Evolutionary conservation across 2,329 filamentous ascomycete genomes (phyloP).

Genomic region (Tolypocladium nubicola): DNA sequence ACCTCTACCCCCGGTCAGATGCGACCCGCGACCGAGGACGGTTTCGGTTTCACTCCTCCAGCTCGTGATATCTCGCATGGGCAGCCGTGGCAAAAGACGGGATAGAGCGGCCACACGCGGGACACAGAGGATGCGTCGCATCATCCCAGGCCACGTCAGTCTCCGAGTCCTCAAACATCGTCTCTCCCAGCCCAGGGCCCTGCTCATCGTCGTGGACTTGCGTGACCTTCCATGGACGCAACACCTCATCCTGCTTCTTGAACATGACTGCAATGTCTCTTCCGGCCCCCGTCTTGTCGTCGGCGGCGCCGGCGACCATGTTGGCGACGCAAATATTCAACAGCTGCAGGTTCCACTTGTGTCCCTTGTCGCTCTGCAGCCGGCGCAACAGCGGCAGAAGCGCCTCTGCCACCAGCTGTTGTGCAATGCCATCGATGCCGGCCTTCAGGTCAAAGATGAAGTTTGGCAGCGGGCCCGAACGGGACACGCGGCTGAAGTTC

Average conservation of each 20-base stretch:
- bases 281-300: constrained; percentile 43
- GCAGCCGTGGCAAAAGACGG: constrained; percentile 48
- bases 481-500: constrained; percentile 60
- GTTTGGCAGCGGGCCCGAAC: constrained; percentile 60
- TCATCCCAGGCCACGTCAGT: constrained; percentile 17
- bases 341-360: constrained; percentile 68
- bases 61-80: constrained; percentile 31
- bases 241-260: constrained; percentile 55
- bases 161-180: constrained; percentile 7
- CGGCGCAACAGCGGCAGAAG: constrained; percentile 64
- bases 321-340: constrained; percentile 84
- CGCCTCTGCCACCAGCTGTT: constrained; percentile 57
- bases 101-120: constrained; percentile 40
- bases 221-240: constrained; percentile 53
- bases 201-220: constrained; percentile 21
- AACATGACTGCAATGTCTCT: constrained; percentile 81
- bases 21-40: background rate
- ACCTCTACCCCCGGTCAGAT: background rate
- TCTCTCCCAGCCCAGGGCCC: constrained; percentile 8
- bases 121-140: constrained; percentile 24
- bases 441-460: constrained; percentile 61
- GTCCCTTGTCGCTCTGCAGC: constrained; percentile 55
- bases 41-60: constrained; percentile 10
- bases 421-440: constrained; percentile 47
- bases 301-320: constrained; percentile 52